Base-by-base conservation (phyloP, 2,329 filamentous ascomycete species). In the Ophiosphaerella herpotricha region DNA sequence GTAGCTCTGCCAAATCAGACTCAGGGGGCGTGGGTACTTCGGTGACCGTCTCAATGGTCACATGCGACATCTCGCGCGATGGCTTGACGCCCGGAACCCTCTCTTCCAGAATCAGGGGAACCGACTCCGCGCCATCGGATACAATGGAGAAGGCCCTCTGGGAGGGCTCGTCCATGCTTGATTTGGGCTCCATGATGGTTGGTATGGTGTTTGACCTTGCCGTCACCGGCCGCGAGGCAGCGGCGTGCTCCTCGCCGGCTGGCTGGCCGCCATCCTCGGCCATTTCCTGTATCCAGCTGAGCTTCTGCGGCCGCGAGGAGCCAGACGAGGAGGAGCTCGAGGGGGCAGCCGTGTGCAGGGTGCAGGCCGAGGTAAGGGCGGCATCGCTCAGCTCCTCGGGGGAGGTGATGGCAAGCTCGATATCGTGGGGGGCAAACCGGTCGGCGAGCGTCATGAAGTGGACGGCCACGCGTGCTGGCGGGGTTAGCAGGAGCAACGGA, bases 251-350 rank as follows among this genome's bases (percentile, higher is more conserved):
- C 26, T 64, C 60, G 18, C 35, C 54, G 7, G 47, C 58, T 6
- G 48, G 51, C 43, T 64, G 84, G 78, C 56, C 83, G 33, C 51
- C 50, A 75, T 96, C 91, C 67, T 95, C 91, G 46, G 88, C 89
- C 75, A 94, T 90, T 75, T 97, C 94, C n/a, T 88, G 86, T 70
- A 97, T 97, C 75, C 96, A 93, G 77, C 93, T 88, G 63, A 97
- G 78, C 59, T 90, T 86, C 63, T 87, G 84, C 66, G 86, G 82
- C 51, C 88, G 85, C 58, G 91, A 78, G 57, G 91, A 79, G 68
- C 89, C 91, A 41, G 85, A 89, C 4, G 90, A 93, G 9, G 92
- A 96, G 23, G 88, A 91, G 59, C 87, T 90, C 16, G 93, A 96
- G 34, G 87, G 88, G 11, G 90, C 90, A 7, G 91, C 90, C 34